phyloP scores from a whole-genome alignment of 2,329 filamentous ascomycete genomes.

The Emericellopsis atlantica region DNA sequence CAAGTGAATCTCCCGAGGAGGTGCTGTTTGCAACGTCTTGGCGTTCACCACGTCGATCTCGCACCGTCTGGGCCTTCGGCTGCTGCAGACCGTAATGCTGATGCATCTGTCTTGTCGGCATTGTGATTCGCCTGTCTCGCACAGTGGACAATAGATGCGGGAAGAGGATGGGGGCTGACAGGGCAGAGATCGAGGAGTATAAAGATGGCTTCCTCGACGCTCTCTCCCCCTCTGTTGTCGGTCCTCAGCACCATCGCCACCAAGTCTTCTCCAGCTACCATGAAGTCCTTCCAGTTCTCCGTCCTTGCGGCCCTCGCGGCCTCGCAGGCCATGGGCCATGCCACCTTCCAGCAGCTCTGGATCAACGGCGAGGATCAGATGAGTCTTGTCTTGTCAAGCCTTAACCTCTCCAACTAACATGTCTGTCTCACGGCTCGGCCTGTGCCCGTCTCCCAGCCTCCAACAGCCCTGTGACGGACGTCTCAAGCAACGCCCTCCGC shows the following conservation, averaged over 20 bases:
- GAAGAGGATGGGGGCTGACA: no score
- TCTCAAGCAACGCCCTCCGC: conserved; percentile 25
- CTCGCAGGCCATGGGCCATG: conserved; percentile 27
- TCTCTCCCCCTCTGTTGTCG: no score
- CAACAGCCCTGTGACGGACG: conserved; percentile 38
- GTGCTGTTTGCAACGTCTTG: neutral
- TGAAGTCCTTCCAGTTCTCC: conserved; percentile 21
- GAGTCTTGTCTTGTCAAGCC: conserved; percentile 9
- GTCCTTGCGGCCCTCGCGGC: conserved; percentile 19
- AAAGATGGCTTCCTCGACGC: no score
- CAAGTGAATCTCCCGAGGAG: neutral
- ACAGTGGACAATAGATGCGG: no score
- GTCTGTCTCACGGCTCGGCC: conserved; percentile 17
- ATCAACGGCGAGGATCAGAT: conserved; percentile 26
- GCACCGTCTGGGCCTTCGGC: neutral
- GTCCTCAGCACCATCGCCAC: no score
- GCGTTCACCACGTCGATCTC: neutral
- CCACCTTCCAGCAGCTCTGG: conserved; percentile 37
- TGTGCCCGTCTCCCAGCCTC: conserved; percentile 34
- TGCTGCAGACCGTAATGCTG: neutral
- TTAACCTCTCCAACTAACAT: conserved; percentile 8
- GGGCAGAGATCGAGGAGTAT: no score
- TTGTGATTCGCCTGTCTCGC: no score
- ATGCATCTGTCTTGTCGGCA: neutral
- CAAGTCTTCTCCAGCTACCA: conserved; percentile 6